Evolutionary conservation across 2,329 filamentous ascomycete genomes (phyloP), one percentile per base, ranked within the genome.

Genomic region (Sporothrix pseudoabietina): DNA sequence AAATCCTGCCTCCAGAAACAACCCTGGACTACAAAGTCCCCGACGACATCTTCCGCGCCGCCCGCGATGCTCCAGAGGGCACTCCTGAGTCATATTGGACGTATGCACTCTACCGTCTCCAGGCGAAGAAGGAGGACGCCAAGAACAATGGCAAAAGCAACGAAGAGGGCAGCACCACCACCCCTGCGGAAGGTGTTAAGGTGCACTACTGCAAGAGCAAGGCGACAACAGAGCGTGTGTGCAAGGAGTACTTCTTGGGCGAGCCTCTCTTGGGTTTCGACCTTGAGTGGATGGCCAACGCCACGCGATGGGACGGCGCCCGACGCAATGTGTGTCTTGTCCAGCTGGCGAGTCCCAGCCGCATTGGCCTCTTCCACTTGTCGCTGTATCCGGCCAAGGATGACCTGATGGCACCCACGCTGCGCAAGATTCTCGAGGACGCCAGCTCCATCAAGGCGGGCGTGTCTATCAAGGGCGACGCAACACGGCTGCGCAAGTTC

Each of bases 191-290:
- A 22, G 32, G 30, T 86, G 85, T 93, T 63, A 87, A 86, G 73
- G 88, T 97, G 0, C 89, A 95, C 79, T 97, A 97, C 80, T 97
- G 94, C 83, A 89, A 84, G 68, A 91, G 85, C 73, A 87, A 86
- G 61, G 83, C 88, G 49, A 88, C 87, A 2, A 91, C 92, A 22
- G 93, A 98, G 79, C 82, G 84, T 6, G 86, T 92, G 8, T 85
- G 89, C 74, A 83, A 88, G 22, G 81, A 87, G 73, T 85, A 91
- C 73, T 97, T 98, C 77, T 79, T 90, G 54, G 77, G 86, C 35
- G 89, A 96, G 78, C 84, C 88, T 54, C 82, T 97, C 1, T 80
- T 98, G n/a, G 94, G 94, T 0, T 94, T 98, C 75, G 94, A 98
- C 78, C 86, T 98, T 75, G 95, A 98, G 82, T 98, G 95, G 94